Evolutionary conservation across 106 monocot genomes (phyloP).

Genomic region (Narthecium ossifragum): DNA sequence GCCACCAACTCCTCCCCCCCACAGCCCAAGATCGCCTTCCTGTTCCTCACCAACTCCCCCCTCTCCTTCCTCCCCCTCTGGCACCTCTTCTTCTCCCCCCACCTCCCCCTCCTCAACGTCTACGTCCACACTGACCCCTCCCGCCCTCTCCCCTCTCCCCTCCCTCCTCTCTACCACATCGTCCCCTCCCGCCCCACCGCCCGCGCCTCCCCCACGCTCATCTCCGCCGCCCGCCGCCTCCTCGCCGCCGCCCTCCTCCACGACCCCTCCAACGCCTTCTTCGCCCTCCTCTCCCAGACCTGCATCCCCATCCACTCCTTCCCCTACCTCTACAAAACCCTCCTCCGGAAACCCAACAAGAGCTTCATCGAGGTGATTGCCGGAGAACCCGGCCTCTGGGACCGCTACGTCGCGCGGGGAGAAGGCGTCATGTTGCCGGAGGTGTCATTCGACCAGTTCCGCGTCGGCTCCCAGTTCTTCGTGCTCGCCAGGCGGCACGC

Average conservation of each 20-base stretch:
- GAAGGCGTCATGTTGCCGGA: conserved; percentile 82
- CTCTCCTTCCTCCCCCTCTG: conserved; percentile 69
- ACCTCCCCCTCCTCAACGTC: conserved; percentile 44
- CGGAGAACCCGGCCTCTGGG: conserved; percentile 33
- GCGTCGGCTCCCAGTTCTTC: conserved; percentile 92
- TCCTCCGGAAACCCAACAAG: conserved; percentile 23
- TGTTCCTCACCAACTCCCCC: conserved; percentile 78
- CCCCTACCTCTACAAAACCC: conserved; percentile 38
- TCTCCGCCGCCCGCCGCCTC: conserved; percentile 87
- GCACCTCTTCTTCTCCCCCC: conserved; percentile 60
- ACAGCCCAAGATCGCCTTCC: conserved; percentile 66
- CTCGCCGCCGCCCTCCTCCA: conserved; percentile 78
- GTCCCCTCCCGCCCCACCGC: conserved; percentile 65
- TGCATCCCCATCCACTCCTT: conserved; percentile 89
- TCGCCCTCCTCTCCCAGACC: conserved; percentile 77
- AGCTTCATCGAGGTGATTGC: conserved; percentile 81
- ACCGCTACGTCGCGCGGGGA: conserved; percentile 74
- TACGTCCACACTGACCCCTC: conserved; percentile 63
- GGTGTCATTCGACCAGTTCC: conserved; percentile 63
- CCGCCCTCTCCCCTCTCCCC: conserved; percentile 30
- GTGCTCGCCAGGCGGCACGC: conserved; percentile 66
- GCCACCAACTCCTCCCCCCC: conserved; percentile 6
- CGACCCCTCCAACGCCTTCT: conserved; percentile 73
- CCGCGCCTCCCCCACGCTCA: conserved; percentile 81
- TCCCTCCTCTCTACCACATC: conserved; percentile 44